Base-by-base conservation (phyloP, 2,329 filamentous ascomycete genomes). In the Neoarthrinium moseri region DNA sequence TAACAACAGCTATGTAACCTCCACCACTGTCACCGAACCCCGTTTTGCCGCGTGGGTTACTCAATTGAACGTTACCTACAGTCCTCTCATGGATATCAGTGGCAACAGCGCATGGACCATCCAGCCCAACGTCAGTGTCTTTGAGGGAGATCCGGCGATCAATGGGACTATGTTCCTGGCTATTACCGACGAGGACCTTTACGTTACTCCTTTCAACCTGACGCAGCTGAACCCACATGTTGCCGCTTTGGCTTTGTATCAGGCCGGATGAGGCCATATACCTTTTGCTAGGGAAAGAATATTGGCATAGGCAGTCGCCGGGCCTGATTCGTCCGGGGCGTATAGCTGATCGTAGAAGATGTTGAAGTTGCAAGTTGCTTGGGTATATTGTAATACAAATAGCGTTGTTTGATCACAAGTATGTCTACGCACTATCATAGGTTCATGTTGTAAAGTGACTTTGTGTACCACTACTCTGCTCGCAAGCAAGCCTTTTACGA, bases 101-200 rank as follows among this genome's bases (percentile, higher is more conserved):
- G 66, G 71, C 4, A 77, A 77, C 46, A 70, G 70, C 3, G 87
- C 84, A 0, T 85, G 73, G 60, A 89, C 88, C 0, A 80, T 84
- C 50, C 88, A 95, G 72, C 89, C 89, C 1, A 79, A 86, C 53
- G 71, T 78, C 6, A 77, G 80, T 29, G 86, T 87, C 0, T 94
- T 77, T 59, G 72, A 77, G 48, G 80, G 81, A 1, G 84, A 91
- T 45, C 84, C 84, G 1, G 79, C 80, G 2, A 73, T 87, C 41
- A 94, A 94, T 54, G 86, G 80, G 0, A 94, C 89, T 4, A 86
- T 91, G 67, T 94, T 92, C 60, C 69, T 95, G 37, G 86, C 83
- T 0, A 60, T 95, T 10, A 92, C 88, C 0, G 88, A 92, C 56
- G 61, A 64, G 0, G 77, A 91, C 52, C 54, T 84, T 0, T 82